These are phyloP conservation scores for Pichia sorboxylosa DNA, from an alignment of 1,139 yeast genomes.

Conservation along the genomic window DNA sequence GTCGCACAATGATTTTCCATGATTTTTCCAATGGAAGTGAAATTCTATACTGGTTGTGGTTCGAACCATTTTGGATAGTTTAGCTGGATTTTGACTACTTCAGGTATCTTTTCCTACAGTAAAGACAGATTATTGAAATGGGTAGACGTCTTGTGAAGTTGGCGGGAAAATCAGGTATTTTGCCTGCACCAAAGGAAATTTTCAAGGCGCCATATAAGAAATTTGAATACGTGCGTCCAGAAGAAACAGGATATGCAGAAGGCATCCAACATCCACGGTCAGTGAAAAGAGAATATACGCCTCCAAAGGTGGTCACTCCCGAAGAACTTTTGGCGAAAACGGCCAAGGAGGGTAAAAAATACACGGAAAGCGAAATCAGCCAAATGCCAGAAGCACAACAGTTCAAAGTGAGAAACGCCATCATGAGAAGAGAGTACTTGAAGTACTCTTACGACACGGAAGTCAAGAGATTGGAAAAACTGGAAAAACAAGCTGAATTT, in stretches of 20 bases:
- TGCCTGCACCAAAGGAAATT: constrained; percentile 67
- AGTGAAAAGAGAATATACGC: constrained; percentile 43
- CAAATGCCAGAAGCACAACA: constrained; percentile 37
- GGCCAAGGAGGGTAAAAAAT: constrained; percentile 28
- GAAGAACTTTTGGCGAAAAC: constrained; percentile 22
- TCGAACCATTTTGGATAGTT: no score
- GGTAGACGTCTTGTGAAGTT: constrained; percentile 40
- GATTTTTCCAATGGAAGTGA: no score
- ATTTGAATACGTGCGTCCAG: constrained; percentile 34
- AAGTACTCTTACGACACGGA: constrained; percentile 56
- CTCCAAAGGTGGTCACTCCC: constrained; percentile 40
- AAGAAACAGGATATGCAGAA: constrained; percentile 61
- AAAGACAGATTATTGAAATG: constrained; percentile 22
- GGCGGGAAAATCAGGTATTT: constrained; percentile 70
- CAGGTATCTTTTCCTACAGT: no score
- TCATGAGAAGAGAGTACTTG: constrained; percentile 62
- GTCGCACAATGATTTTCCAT: no score
- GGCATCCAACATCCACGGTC: constrained; percentile 64
- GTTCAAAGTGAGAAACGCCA: constrained; percentile 47
- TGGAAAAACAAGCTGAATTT: constrained; percentile 18
- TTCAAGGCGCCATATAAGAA: constrained; percentile 60
- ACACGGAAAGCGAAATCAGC: constrained; percentile 19
- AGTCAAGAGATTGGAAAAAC: constrained; percentile 37
- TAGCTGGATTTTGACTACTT: no score
- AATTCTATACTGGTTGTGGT: no score